Percentiles rank a stretch among this genome's conserved stretches.
These are phyloP conservation scores for Monocercomonoides exilis DNA, from an alignment of 78 protist genomes.

Conservation along the genomic window DNA sequence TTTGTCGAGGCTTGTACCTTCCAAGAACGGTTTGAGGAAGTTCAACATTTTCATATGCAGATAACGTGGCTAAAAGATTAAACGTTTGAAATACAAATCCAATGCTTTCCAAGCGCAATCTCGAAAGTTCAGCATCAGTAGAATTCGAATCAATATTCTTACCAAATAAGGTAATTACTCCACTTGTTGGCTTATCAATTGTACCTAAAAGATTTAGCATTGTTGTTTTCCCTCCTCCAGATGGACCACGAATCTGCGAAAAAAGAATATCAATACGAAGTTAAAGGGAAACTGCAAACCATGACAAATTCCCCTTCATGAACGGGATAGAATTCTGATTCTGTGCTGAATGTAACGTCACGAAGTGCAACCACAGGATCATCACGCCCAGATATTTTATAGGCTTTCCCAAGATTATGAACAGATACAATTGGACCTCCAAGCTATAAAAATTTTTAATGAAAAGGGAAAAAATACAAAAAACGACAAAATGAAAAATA, in stretches of 20 bases:
- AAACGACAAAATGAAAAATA: not conserved
- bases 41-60: slow-evolving; percentile 83
- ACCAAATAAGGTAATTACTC: not conserved
- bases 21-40: slow-evolving; percentile 81
- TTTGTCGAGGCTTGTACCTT: slow-evolving; percentile 44
- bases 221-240: slow-evolving; percentile 89
- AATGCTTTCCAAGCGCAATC: not conserved
- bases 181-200: slow-evolving; percentile 57
- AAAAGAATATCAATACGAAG: not conserved
- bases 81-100: slow-evolving; percentile 88
- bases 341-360: not conserved
- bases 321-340: not conserved
- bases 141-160: not conserved
- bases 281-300: slow-evolving; percentile 7
- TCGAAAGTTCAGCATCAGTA: not conserved
- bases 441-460: not conserved
- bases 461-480: not conserved
- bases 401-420: not conserved
- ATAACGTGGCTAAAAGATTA: slow-evolving; percentile 77
- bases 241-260: slow-evolving; percentile 74
- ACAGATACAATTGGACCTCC: not conserved
- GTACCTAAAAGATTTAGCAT: slow-evolving; percentile 78
- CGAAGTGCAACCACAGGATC: slow-evolving; percentile 8
- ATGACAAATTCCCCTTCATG: slow-evolving; percentile 76
- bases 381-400: slow-evolving; percentile 2